Conservation (phyloP, 495 filamentous ascomycete genomes). For the Pseudomonodictys pantanalensis region DNA sequence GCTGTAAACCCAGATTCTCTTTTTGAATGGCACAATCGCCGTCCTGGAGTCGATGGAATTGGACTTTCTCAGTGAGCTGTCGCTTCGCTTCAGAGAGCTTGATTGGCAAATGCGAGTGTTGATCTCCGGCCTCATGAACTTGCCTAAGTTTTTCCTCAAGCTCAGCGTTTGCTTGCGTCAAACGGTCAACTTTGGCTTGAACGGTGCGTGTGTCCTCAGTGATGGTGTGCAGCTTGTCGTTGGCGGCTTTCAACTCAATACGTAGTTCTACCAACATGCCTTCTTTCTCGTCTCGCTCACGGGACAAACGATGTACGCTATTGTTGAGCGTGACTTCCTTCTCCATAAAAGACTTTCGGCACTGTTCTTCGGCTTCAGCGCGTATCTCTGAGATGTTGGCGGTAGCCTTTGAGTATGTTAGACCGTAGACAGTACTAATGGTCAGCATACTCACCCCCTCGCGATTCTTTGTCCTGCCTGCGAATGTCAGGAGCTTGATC, state of each 20-base stretch:
- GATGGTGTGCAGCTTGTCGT: neutral
- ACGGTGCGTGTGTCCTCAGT: neutral
- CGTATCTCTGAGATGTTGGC: too few species aligned
- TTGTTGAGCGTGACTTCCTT: constrained; percentile 3
- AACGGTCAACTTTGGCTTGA: neutral
- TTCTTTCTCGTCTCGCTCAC: constrained; percentile 7
- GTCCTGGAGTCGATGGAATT: constrained; percentile 1
- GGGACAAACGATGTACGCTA: constrained; percentile 13
- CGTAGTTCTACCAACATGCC: neutral
- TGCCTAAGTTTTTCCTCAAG: constrained; percentile 5
- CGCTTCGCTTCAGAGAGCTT: constrained; percentile 1
- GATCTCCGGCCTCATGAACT: neutral
- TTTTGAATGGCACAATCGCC: neutral
- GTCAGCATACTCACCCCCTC: too few species aligned
- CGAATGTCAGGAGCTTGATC: neutral
- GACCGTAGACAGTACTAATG: too few species aligned
- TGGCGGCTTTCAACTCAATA: constrained; percentile 2
- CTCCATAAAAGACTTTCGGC: neutral
- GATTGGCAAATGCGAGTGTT: neutral
- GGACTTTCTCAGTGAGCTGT: neutral
- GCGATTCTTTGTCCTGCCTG: neutral
- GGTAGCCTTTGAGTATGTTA: too few species aligned
- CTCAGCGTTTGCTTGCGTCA: constrained; percentile 12
- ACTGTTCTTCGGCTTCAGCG: neutral
- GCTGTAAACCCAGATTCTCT: neutral